Percentiles rank a stretch among this genome's conserved stretches.
Conservation (phyloP, 1,284 basidiomycete species). For the Microbotryum silenes-acaulis region DNA sequence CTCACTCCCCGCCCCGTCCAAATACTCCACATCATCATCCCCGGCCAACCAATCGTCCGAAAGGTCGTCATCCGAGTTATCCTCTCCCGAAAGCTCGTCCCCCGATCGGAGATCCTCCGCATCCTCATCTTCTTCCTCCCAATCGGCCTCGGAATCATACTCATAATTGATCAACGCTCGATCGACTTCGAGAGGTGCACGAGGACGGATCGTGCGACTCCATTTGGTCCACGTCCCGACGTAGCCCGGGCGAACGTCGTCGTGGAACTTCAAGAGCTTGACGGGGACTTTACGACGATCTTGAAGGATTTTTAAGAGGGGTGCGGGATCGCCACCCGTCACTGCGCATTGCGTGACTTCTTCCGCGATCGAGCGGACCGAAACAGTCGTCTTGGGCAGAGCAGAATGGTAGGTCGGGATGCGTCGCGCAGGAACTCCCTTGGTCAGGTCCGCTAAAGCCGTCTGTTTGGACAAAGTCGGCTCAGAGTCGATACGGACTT, state of each 20-base stretch:
- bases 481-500: constrained; percentile 37
- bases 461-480: constrained; percentile 1
- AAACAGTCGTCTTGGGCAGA: constrained; percentile 17
- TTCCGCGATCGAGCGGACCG: constrained; percentile 53
- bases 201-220: constrained; percentile 60
- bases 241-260: constrained; percentile 71
- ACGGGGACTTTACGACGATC: constrained; percentile 55
- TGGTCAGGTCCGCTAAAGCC: no score
- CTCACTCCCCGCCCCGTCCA: constrained; percentile 44
- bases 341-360: constrained; percentile 65
- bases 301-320: constrained; percentile 50
- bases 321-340: constrained; percentile 54
- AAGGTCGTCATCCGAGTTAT: constrained; percentile 26
- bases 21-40: constrained; percentile 51
- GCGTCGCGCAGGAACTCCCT: neutral
- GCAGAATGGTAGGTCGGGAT: constrained; percentile 17
- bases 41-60: constrained; percentile 45
- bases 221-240: constrained; percentile 73
- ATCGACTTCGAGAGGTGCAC: constrained; percentile 66
- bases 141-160: constrained; percentile 77
- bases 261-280: constrained; percentile 66
- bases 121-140: constrained; percentile 70
- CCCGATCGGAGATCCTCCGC: constrained; percentile 43
- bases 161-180: constrained; percentile 63
- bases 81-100: constrained; percentile 29